These are phyloP conservation scores for Cichorium intybus DNA, from an alignment of 140 eudicot genomes.

Conservation along the genomic window DNA sequence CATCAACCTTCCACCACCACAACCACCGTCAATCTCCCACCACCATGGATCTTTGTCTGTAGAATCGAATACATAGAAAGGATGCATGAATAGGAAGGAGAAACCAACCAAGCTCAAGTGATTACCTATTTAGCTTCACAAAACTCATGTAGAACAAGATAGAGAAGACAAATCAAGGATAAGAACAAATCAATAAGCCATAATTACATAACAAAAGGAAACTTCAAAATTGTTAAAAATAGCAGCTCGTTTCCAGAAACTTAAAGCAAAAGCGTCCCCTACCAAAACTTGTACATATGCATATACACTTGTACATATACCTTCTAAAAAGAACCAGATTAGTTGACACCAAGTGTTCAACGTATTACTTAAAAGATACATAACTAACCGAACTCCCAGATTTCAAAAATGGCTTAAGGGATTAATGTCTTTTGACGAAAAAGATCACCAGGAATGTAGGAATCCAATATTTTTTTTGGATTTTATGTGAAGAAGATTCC, in stretches of 20 bases:
- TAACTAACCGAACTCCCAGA: background rate
- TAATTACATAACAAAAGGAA: background rate
- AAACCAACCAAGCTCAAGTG: background rate
- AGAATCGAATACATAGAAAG: no score
- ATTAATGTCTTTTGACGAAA: background rate
- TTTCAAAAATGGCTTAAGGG: background rate
- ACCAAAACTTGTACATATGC: constrained; percentile 15
- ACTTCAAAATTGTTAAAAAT: constrained; percentile 15
- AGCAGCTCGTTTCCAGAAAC: constrained; percentile 26
- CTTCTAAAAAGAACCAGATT: constrained; percentile 2
- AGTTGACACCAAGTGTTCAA: constrained; percentile 30
- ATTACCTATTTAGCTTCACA: constrained; percentile 4
- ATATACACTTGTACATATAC: background rate
- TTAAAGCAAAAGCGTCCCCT: no score
- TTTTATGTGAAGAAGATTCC: background rate
- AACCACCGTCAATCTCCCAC: no score
- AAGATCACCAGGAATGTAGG: background rate
- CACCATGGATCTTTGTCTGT: no score
- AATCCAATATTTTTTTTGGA: background rate
- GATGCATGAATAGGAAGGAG: background rate
- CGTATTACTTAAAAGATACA: constrained; percentile 22
- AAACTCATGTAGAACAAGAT: background rate
- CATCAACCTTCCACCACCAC: no score
- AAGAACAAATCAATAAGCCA: background rate
- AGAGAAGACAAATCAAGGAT: constrained; percentile 1